Percentiles rank a stretch among this genome's conserved stretches.
phyloP scores from a whole-genome alignment of 441 rosid genomes.

The Brassica balearica region DNA sequence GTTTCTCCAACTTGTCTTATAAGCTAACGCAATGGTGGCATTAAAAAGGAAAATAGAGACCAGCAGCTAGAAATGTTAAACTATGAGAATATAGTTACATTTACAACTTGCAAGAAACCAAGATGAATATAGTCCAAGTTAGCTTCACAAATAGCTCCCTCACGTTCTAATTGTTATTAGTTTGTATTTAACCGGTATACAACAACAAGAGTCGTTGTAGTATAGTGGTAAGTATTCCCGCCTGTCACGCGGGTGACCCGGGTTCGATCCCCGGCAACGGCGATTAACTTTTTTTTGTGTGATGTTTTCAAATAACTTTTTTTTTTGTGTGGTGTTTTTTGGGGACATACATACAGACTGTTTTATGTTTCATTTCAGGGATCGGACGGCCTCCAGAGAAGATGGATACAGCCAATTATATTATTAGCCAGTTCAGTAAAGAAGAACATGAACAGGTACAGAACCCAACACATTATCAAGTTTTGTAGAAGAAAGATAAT shows the following conservation, averaged over 20 bases:
- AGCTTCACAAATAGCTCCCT: too few relatives aligned
- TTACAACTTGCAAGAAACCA: too few relatives aligned
- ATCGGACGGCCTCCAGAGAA: conserved; percentile 95
- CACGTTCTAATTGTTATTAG: too few relatives aligned
- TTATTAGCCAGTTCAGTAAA: conserved; percentile 73
- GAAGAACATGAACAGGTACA: conserved; percentile 80
- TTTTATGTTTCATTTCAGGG: conserved; percentile 50
- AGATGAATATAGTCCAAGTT: too few relatives aligned
- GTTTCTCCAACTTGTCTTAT: too few relatives aligned
- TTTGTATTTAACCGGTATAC: too few relatives aligned
- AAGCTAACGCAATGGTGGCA: too few relatives aligned
- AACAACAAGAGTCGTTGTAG: not conserved
- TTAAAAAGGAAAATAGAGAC: too few relatives aligned
- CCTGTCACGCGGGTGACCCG: conserved; percentile 82
- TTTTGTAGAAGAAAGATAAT: not conserved
- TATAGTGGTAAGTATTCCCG: not conserved
- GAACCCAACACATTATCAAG: not conserved
- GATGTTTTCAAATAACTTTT: too few relatives aligned
- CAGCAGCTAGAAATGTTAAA: too few relatives aligned
- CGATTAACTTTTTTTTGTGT: conserved; percentile 30
- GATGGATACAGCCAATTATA: conserved; percentile 75
- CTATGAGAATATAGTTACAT: too few relatives aligned
- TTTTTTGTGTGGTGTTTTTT: not conserved
- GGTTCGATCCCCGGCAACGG: conserved; percentile 97
- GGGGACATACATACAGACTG: not conserved